Evolutionary conservation across 225 moss, liverwort and hornwort genomes (phyloP).

Genomic region (Ulota crispa): DNA sequence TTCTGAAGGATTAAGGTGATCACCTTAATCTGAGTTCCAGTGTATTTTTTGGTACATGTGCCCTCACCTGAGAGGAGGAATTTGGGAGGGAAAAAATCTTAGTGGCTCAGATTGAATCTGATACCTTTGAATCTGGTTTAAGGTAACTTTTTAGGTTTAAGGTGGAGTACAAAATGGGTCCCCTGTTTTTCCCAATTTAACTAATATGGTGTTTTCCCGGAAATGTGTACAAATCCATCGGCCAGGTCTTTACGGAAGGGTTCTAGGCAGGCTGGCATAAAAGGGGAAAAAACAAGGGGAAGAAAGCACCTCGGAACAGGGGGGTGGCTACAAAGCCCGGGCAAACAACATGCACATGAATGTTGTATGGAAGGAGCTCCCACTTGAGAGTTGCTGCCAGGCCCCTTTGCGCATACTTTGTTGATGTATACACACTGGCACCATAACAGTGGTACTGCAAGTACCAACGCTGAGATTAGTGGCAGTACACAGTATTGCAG

Average conservation of each 20-base stretch:
- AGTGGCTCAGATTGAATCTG: no score
- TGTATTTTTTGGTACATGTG: no score
- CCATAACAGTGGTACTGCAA: slow-evolving; percentile 8
- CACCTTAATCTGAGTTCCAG: no score
- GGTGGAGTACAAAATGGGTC: no score
- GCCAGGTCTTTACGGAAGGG: neutral
- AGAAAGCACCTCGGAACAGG: slow-evolving; percentile 14
- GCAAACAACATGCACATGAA: slow-evolving; percentile 34
- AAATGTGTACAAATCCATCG: no score
- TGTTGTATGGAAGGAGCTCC: slow-evolving; percentile 44
- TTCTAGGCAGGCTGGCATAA: neutral
- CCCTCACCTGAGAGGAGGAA: no score
- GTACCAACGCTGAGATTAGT: neutral
- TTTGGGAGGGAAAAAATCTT: no score
- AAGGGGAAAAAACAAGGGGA: neutral
- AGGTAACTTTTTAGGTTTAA: no score
- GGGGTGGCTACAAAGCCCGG: slow-evolving; percentile 27
- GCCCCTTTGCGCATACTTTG: slow-evolving; percentile 35
- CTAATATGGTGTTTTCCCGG: no score
- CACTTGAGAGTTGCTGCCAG: slow-evolving; percentile 24
- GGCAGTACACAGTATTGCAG: neutral
- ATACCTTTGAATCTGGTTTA: no score
- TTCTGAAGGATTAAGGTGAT: no score
- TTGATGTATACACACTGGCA: slow-evolving; percentile 22
- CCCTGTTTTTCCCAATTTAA: no score